Conservation (phyloP, 2,329 filamentous ascomycete species). For the Xylaria polymorpha region DNA sequence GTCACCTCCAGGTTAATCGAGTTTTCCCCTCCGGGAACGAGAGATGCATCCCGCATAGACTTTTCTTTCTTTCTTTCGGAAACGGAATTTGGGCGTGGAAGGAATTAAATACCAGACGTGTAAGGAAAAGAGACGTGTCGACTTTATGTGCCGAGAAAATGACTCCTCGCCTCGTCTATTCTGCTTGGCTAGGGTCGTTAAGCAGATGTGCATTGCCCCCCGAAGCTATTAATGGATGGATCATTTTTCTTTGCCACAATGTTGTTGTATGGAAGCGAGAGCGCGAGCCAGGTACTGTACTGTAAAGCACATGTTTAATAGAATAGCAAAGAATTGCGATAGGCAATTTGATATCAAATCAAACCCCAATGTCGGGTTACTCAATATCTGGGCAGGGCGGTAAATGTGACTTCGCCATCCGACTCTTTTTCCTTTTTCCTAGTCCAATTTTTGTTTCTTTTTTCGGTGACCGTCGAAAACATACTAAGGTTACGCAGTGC, state of each 20-base stretch:
- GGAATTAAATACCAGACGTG: neutral
- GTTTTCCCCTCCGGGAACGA: neutral
- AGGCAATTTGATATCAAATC: neutral
- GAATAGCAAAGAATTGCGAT: neutral
- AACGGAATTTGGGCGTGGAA: neutral
- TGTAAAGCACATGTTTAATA: constrained; percentile 6
- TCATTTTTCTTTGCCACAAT: neutral
- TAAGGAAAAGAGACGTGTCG: neutral
- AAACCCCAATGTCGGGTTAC: neutral
- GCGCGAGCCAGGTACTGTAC: neutral
- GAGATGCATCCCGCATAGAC: constrained; percentile 15
- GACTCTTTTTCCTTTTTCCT: neutral
- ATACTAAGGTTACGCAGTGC: neutral
- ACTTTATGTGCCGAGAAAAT: neutral
- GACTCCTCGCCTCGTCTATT: neutral
- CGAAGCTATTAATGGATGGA: neutral
- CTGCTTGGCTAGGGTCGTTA: neutral
- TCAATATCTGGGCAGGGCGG: neutral
- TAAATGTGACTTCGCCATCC: neutral
- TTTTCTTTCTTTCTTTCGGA: neutral
- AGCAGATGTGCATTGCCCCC: neutral
- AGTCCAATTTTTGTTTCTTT: neutral
- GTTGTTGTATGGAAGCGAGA: neutral
- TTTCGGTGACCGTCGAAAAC: neutral
- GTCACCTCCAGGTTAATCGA: neutral